Conservation (phyloP, 495 filamentous ascomycete genomes). For the Aspergillus saccharolyticus region DNA sequence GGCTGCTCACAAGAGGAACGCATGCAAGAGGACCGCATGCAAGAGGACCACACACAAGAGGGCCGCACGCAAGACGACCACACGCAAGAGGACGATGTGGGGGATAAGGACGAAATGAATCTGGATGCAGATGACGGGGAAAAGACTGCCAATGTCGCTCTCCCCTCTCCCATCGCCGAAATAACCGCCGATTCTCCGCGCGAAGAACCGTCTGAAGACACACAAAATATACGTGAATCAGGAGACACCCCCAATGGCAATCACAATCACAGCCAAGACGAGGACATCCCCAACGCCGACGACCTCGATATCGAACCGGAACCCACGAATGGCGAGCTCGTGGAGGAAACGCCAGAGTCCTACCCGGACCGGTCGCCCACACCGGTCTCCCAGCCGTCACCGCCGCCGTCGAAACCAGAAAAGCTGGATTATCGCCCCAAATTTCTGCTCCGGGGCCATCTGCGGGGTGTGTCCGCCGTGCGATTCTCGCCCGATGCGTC, state of each 20-base stretch:
- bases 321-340: neutral
- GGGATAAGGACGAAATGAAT: neutral
- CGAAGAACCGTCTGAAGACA: neutral
- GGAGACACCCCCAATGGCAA: neutral
- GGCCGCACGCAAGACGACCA: no score
- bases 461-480: conserved; percentile 74
- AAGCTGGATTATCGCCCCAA: conserved; percentile 55
- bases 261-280: neutral
- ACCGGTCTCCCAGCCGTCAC: conserved; percentile 33
- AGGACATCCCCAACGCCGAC: neutral
- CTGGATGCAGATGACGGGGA: no score
- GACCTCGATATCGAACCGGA: conserved; percentile 4
- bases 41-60: no score
- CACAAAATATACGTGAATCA: neutral
- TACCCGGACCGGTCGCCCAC: conserved; percentile 29
- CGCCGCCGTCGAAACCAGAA: conserved; percentile 41
- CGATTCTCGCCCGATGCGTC: conserved; percentile 84
- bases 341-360: conserved; percentile 16
- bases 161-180: neutral
- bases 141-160: neutral
- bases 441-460: conserved; percentile 68
- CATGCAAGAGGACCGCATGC: no score
- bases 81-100: neutral
- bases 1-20: no score
- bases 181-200: neutral